Evolutionary conservation across 148 eudicot genomes (phyloP).

Genomic region (Silene latifolia): DNA sequence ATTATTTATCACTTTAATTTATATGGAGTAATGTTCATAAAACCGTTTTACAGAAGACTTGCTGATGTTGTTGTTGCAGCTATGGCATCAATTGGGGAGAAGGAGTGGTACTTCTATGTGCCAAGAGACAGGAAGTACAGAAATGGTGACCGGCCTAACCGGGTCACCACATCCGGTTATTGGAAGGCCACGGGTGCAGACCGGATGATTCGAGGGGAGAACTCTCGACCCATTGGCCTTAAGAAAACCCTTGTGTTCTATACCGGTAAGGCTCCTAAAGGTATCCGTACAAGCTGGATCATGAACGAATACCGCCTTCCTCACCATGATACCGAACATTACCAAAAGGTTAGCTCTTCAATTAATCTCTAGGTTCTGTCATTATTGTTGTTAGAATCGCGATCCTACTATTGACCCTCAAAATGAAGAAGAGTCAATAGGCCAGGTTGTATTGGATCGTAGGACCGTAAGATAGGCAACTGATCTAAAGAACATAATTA

Average conservation of each 20-base stretch:
- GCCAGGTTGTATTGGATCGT: no score
- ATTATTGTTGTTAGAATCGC: not conserved
- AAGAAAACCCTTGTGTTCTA: constrained; percentile 91
- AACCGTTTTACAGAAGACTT: not conserved
- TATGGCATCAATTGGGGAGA: constrained; percentile 90
- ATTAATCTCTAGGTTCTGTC: no score
- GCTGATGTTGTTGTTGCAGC: constrained; percentile 34
- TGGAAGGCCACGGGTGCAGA: constrained; percentile 98
- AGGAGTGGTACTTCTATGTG: constrained; percentile 91
- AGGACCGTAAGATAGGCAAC: no score
- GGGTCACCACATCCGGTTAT: constrained; percentile 84
- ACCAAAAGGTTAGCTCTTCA: constrained; percentile 56
- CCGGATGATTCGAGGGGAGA: constrained; percentile 65
- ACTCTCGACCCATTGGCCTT: constrained; percentile 54
- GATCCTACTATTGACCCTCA: not conserved
- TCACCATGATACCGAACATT: constrained; percentile 81
- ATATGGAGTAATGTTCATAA: no score
- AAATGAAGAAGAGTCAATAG: no score
- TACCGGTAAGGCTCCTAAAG: constrained; percentile 88
- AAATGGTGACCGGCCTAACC: constrained; percentile 86
- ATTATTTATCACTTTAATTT: not conserved
- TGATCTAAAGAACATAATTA: no score
- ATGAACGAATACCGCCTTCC: constrained; percentile 95
- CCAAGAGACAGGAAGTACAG: constrained; percentile 87
- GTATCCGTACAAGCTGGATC: constrained; percentile 87